Evolutionary conservation across 148 eudicot species (phyloP), one percentile per base, ranked within the genome.

Genomic region (Rhododendron kiyosumense): DNA sequence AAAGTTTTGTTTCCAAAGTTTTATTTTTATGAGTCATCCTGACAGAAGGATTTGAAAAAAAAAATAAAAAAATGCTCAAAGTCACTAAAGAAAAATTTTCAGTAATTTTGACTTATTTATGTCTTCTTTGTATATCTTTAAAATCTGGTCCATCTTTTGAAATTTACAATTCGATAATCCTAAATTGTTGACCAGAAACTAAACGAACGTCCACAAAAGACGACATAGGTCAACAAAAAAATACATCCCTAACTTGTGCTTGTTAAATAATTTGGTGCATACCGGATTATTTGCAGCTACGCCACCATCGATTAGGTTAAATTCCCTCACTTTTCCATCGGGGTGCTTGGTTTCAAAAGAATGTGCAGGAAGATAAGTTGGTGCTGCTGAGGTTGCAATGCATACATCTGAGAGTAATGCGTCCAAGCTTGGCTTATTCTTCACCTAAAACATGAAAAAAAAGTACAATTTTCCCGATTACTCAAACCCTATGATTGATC

Each of bases 231-330:
- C 0, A 26, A 24, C 3, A 67, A 4, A 26, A 26, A 69, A 13
- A 12, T 4, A 12, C 14, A 12, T 28, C 14, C 12, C 36, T 34
- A 74, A 34, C 18, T 32, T 17, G 0, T 2, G 81, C 24, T 78
- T 18, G 3, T 43, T 28, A 28, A 69, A 22, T 15, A 34, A 57
- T 26, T 82, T 32, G 28, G 4, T 15, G 15, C 51, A 3, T 82
- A 82, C 84, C 84, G 84, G 84, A 82, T 82, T 82, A 13, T 82
- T 82, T 24, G 84, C 84, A 12, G 84, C 84, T 13, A 82, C 84
- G 2, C 84, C 84, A 13, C 84, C 84, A 63, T 82, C 84, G 43
- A 82, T 82, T 24, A 82, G 75, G 36, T 82, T 41, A 41, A 61
- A 63, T 12, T 82, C 84, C n/a, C 75, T 63, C 8, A 82, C 75